These are phyloP conservation scores for Xylaria flabelliformis DNA, from an alignment of 495 filamentous ascomycete species.

Conservation along the genomic window DNA sequence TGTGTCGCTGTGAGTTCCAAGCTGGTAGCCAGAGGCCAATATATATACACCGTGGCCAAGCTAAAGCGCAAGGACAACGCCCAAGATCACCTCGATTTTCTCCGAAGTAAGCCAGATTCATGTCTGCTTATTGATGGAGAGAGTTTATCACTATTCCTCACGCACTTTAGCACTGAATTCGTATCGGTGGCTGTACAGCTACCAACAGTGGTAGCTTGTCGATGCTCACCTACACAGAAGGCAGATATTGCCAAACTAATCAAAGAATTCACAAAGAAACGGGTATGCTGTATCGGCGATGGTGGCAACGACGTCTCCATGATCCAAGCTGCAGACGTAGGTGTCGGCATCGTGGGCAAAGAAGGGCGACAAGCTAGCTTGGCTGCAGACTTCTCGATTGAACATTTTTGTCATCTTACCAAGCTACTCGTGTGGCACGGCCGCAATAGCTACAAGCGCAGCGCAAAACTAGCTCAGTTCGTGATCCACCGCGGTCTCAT, in stretches of 20 bases:
- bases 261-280: constrained; percentile 88
- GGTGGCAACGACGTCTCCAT: constrained; percentile 99
- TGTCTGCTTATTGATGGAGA: constrained; percentile 96
- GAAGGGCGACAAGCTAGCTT: constrained; percentile 94
- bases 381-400: constrained; percentile 94
- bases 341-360: constrained; percentile 97
- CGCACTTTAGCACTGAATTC: constrained; percentile 81
- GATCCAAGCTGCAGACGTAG: constrained; percentile 98
- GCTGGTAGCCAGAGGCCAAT: constrained; percentile 91
- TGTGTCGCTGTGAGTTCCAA: constrained; percentile 96
- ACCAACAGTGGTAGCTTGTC: constrained; percentile 93
- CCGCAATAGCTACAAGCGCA: constrained; percentile 93
- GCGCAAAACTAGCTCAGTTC: constrained; percentile 94
- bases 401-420: constrained; percentile 93
- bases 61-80: constrained; percentile 78
- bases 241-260: constrained; percentile 92
- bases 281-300: constrained; percentile 95
- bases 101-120: constrained; percentile 84
- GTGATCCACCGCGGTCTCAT: constrained; percentile 97
- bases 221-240: constrained; percentile 97
- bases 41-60: constrained; percentile 92
- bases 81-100: constrained; percentile 83
- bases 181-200: constrained; percentile 86
- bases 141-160: constrained; percentile 81
- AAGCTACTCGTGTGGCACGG: constrained; percentile 99